Percentiles rank a stretch among this genome's conserved stretches.
Evolutionary conservation across 371 early-diverging fungal species (phyloP).

Genomic region (Furculomyces boomerangus): DNA sequence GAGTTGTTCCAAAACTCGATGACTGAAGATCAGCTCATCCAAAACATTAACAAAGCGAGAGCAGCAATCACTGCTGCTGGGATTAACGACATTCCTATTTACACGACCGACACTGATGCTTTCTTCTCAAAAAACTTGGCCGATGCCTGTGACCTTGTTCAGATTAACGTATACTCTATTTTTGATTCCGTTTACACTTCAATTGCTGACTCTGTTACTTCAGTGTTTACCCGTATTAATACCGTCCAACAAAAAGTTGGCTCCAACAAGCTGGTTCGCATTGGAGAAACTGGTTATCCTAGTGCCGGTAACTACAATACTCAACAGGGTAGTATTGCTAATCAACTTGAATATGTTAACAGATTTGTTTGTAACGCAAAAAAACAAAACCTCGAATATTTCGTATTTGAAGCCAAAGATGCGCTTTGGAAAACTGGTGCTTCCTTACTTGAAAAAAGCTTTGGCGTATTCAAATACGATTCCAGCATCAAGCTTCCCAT

Average conservation of each 20-base stretch:
- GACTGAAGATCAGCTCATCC: conserved; percentile 15
- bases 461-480: conserved; percentile 13
- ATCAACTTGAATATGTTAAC: conserved; percentile 9
- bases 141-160: conserved; percentile 14
- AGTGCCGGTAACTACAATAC: conserved; percentile 11
- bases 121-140: conserved; percentile 10
- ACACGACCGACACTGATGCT: conserved; percentile 19
- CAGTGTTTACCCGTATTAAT: conserved; percentile 14
- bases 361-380: conserved; percentile 18
- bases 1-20: conserved; percentile 14
- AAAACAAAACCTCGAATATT: conserved; percentile 9
- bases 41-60: conserved; percentile 15
- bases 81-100: conserved; percentile 18
- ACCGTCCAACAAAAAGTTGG: conserved; percentile 9
- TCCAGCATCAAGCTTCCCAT: conserved; percentile 15
- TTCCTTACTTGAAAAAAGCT: conserved; percentile 14
- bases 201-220: conserved; percentile 10
- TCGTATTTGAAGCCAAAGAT: conserved; percentile 24
- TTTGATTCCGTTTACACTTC: conserved; percentile 10
- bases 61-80: conserved; percentile 11
- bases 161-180: conserved; percentile 20
- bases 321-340: conserved; percentile 10
- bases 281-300: conserved; percentile 22
- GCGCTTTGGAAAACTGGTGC: conserved; percentile 16
- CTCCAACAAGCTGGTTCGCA: conserved; percentile 9